Evolutionary conservation across 208 protist genomes (phyloP).

Genomic region (Strigomonas galati): DNA sequence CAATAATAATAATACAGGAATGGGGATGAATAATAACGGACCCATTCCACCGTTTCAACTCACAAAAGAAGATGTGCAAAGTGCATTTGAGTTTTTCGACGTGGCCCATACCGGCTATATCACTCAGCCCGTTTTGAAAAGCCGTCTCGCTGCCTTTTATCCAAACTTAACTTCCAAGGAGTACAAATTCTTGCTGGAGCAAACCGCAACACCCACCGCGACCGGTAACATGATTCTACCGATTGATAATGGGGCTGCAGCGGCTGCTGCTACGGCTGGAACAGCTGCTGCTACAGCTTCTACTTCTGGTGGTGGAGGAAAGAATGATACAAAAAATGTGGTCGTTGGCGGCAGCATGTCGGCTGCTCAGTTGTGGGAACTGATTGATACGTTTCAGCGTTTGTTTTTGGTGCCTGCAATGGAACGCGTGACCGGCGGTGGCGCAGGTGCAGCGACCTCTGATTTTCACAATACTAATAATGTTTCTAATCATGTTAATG

Average conservation of each 20-base stretch:
- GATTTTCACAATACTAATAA: background rate
- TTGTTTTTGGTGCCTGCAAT: constrained; percentile 22
- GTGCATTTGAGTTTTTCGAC: constrained; percentile 93
- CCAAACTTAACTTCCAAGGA: constrained; percentile 90
- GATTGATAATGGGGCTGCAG: background rate
- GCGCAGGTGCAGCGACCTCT: background rate
- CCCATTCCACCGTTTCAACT: constrained; percentile 36
- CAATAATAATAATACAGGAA: constrained; percentile 13
- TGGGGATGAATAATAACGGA: too few species aligned
- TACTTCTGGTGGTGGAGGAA: background rate
- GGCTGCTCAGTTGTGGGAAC: constrained; percentile 79
- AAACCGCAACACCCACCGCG: constrained; percentile 22
- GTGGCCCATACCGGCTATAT: constrained; percentile 70
- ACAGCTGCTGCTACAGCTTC: background rate
- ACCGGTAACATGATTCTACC: background rate
- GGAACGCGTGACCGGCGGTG: background rate
- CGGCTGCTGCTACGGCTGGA: background rate
- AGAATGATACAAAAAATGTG: background rate
- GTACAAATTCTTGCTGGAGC: constrained; percentile 91
- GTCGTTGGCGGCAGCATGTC: constrained; percentile 3
- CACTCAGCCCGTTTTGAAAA: constrained; percentile 84
- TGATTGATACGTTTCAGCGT: constrained; percentile 80
- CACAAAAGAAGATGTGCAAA: constrained; percentile 79
- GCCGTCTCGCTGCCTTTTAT: constrained; percentile 89
- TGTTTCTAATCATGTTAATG: too few species aligned